These are phyloP conservation scores for Neobulgaria alba DNA, from an alignment of 2,329 filamentous ascomycete species.

Conservation along the genomic window DNA sequence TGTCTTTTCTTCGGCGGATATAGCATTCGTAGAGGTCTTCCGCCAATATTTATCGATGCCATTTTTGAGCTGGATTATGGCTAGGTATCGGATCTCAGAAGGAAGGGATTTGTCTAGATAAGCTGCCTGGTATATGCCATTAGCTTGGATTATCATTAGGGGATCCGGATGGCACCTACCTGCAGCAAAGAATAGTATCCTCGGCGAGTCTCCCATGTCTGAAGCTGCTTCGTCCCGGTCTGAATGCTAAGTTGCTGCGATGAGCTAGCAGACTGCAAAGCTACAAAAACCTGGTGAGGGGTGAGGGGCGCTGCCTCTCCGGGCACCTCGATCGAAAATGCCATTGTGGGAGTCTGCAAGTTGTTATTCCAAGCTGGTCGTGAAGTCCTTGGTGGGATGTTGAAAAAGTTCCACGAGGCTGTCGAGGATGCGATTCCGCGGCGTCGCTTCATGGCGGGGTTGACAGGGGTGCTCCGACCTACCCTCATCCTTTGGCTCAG, in stretches of 20 bases:
- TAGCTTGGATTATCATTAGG: slow-evolving; percentile 1
- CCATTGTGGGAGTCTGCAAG: slow-evolving; percentile 40
- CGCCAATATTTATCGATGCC: slow-evolving; percentile 95
- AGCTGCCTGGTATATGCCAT: slow-evolving; percentile 49
- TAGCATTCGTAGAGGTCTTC: slow-evolving; percentile 50
- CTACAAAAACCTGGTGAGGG: slow-evolving; percentile 53
- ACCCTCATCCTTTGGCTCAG: no score
- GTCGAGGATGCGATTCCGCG: no score
- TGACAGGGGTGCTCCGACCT: no score
- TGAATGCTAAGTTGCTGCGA: slow-evolving; percentile 55
- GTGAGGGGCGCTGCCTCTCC: slow-evolving; percentile 71
- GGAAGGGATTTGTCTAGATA: slow-evolving; percentile 75
- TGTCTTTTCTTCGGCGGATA: slow-evolving; percentile 66
- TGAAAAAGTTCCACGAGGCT: background rate
- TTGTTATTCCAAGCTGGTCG: background rate
- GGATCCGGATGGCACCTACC: slow-evolving; percentile 40
- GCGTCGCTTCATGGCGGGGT: no score
- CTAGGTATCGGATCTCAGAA: slow-evolving; percentile 72
- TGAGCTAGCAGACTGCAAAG: slow-evolving; percentile 55
- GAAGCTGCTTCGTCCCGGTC: slow-evolving; percentile 58
- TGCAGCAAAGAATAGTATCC: slow-evolving; percentile 63
- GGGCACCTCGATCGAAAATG: slow-evolving; percentile 66
- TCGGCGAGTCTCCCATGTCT: slow-evolving; percentile 58
- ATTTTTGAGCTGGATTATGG: slow-evolving; percentile 92
- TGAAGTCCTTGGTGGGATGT: background rate